phyloP scores from a whole-genome alignment of 306 rosid genomes.

The Cucumis hystrix region DNA sequence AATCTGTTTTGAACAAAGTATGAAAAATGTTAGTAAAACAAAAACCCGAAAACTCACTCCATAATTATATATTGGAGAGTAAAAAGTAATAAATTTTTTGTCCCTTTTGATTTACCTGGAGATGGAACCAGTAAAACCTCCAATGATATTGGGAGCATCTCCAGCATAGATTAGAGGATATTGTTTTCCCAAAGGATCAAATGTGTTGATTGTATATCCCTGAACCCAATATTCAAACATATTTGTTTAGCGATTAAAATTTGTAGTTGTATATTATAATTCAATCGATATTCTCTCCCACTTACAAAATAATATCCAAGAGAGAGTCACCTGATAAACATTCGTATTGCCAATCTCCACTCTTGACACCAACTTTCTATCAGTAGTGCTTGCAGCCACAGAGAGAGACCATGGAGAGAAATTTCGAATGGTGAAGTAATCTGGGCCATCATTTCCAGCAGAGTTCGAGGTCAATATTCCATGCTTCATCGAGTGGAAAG shows the following conservation, averaged over 20 bases:
- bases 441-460: constrained; percentile 24
- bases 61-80: background rate
- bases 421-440: background rate
- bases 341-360: background rate
- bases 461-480: constrained; percentile 30
- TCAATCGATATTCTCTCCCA: too few relatives aligned
- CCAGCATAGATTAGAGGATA: constrained; percentile 28
- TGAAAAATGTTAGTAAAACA: background rate
- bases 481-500: constrained; percentile 39
- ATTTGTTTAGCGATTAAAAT: background rate
- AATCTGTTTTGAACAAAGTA: background rate
- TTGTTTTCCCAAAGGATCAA: constrained; percentile 14
- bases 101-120: constrained; percentile 20
- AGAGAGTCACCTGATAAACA: background rate
- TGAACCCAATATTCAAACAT: background rate
- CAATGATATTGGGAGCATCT: constrained; percentile 23
- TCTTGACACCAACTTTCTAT: constrained; percentile 19
- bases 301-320: background rate
- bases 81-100: background rate
- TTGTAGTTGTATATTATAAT: background rate
- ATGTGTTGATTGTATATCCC: constrained; percentile 38
- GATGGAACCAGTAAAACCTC: background rate
- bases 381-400: constrained; percentile 35
- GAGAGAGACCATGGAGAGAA: constrained; percentile 38
- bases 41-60: background rate